phyloP scores from a whole-genome alignment of 192 early-diverging fungal species.

The Backusella macrospora region DNA sequence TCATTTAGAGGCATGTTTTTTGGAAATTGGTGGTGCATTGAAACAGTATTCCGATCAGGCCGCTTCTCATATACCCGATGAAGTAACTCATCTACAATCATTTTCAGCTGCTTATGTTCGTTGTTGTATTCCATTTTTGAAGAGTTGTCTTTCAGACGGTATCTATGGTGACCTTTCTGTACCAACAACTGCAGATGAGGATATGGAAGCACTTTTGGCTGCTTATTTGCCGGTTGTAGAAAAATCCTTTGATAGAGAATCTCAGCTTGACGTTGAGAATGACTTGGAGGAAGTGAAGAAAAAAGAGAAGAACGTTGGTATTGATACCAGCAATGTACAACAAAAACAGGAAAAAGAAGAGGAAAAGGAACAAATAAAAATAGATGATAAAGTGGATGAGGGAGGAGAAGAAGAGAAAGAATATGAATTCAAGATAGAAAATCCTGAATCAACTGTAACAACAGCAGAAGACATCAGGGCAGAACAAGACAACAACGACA shows the following conservation, averaged over 20 bases:
- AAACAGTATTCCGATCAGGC: constrained; percentile 31
- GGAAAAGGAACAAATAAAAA: background rate
- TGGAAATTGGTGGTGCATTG: constrained; percentile 27
- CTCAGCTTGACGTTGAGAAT: background rate
- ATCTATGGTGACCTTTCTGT: constrained; percentile 27
- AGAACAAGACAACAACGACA: background rate
- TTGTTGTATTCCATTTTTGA: constrained; percentile 36
- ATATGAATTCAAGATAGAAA: background rate
- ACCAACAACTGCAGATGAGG: background rate
- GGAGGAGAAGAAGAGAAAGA: background rate
- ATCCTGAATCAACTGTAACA: background rate
- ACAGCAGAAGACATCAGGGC: background rate
- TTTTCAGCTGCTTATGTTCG: constrained; percentile 36
- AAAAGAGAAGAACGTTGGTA: background rate
- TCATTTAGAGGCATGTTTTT: constrained; percentile 27
- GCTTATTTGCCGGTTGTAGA: constrained; percentile 9
- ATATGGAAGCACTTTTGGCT: constrained; percentile 10
- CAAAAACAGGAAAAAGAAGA: background rate
- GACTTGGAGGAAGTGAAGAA: background rate
- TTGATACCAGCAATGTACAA: too few species aligned
- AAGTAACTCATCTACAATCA: constrained; percentile 24
- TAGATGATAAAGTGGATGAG: background rate
- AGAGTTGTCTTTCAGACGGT: constrained; percentile 32
- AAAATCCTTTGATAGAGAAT: background rate
- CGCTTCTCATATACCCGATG: constrained; percentile 13